Base-by-base conservation (phyloP, 805 yeast genomes). In the Saturnispora kantuleensis region DNA sequence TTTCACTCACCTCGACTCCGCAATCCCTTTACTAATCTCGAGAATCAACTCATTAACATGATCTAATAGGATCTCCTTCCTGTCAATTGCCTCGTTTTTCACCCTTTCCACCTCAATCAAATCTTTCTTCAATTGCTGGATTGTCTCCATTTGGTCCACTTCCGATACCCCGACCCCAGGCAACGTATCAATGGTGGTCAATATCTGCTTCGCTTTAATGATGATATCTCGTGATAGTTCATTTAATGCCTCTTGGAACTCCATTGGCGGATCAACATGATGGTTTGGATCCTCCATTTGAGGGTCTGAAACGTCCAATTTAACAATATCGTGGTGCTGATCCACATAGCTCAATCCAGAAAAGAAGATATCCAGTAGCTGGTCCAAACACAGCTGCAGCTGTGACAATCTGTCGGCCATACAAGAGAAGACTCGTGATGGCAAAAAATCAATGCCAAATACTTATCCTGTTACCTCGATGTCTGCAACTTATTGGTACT, bases 101-200 rank as follows among this genome's bases (percentile, higher is more conserved):
- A 75, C 72, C 17, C 62, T 57, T 53, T 88, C 93, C 1, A 79
- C 77, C 10, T 68, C 65, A 10, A 71, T 69, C 44, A 89, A 64
- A 52, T 84, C 85, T 38, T 60, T 58, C 40, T 84, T 82, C 39
- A 93, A 65, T 11, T 67, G 68, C 41, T 72, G 74, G 13, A 90
- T 84, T 47, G 73, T 71, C 26, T 66, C 63, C 58, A 88, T 59
- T 62, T 89, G 97, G 44, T 77, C 81, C 38, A 71, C 75, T 18
- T 84, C 83, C 1, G 89, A 77, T 1, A 83, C 89, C 8, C 94
- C 96, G 2, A 87, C 85, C 10, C 97, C 97, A 0, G 98, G 98
- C 36, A 90, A 67, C 2, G 95, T 78, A 57, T 85, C 94, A 34
- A 90, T 88, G 26, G 90, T 74, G 55, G 84, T 79, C 34, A 85